Conservation (phyloP, 2,329 filamentous ascomycete genomes). For the Dactylellina drechsleri region DNA sequence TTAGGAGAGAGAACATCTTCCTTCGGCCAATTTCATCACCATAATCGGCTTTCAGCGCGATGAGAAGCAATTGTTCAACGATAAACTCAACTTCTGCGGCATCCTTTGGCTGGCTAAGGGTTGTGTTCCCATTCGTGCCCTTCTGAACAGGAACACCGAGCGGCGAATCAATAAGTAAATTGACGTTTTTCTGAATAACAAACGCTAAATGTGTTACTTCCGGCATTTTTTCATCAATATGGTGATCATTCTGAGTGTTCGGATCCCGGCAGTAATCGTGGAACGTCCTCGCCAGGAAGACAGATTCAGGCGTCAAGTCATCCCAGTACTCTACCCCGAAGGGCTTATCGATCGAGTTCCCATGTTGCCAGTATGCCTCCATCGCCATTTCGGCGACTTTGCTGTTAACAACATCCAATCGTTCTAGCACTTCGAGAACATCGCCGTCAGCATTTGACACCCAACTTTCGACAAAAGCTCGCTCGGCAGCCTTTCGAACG, state of each 20-base stretch:
- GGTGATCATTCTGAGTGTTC: slow-evolving; percentile 73
- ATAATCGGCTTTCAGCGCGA: slow-evolving; percentile 91
- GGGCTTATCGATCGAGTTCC: slow-evolving; percentile 79
- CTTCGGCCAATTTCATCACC: slow-evolving; percentile 95
- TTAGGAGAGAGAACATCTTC: slow-evolving; percentile 92
- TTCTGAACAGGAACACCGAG: slow-evolving; percentile 60
- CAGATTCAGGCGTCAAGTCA: slow-evolving; percentile 81
- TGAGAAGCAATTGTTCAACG: slow-evolving; percentile 92
- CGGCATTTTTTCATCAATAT: slow-evolving; percentile 88
- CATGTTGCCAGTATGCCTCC: slow-evolving; percentile 94
- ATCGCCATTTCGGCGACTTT: slow-evolving; percentile 94
- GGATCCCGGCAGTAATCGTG: slow-evolving; percentile 88
- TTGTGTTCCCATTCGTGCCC: slow-evolving; percentile 62
- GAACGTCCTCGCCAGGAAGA: slow-evolving; percentile 90
- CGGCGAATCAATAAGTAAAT: slow-evolving; percentile 62
- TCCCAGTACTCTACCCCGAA: slow-evolving; percentile 84
- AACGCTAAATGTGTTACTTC: slow-evolving; percentile 92
- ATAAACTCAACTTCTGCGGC: slow-evolving; percentile 93
- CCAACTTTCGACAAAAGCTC: slow-evolving; percentile 94
- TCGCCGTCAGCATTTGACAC: slow-evolving; percentile 92
- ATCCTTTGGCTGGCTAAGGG: slow-evolving; percentile 63
- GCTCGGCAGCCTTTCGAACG: slow-evolving; percentile 88
- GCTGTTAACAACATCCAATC: slow-evolving; percentile 90
- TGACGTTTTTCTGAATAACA: slow-evolving; percentile 82
- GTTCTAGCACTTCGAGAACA: slow-evolving; percentile 87